Percentiles rank a stretch among this genome's conserved stretches.
Evolutionary conservation across 1,284 basidiomycete genomes (phyloP).

Genomic region (Trametes sp.): DNA sequence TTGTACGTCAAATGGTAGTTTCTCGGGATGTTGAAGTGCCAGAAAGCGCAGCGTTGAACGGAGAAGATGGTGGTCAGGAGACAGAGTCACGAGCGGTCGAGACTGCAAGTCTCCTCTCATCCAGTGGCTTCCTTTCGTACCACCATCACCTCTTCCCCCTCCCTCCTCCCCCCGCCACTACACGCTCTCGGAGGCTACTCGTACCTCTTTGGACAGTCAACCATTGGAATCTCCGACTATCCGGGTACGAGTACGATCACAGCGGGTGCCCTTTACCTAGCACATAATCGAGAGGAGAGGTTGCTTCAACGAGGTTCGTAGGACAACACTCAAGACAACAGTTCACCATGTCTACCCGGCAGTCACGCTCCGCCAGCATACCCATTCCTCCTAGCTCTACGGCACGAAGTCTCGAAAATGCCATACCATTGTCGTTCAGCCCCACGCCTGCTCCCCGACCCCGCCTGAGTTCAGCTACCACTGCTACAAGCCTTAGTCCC

Average conservation of each 20-base stretch:
- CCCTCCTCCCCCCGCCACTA: background rate
- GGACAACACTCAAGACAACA: too few species aligned
- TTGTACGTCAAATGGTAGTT: background rate
- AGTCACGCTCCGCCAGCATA: conserved; percentile 67
- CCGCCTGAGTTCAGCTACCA: conserved; percentile 20
- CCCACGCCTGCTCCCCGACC: conserved; percentile 39
- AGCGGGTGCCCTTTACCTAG: background rate
- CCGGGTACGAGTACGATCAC: too few species aligned
- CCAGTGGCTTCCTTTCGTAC: conserved; percentile 23
- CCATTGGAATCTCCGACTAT: too few species aligned
- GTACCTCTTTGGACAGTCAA: too few species aligned
- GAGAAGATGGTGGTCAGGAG: conserved; percentile 26
- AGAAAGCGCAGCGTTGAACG: background rate
- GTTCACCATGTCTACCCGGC: conserved; percentile 33
- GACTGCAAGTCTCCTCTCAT: conserved; percentile 14
- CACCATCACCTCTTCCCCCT: conserved; percentile 21
- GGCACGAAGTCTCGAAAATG: conserved; percentile 64
- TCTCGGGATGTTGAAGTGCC: background rate
- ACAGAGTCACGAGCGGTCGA: conserved; percentile 19
- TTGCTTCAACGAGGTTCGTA: background rate
- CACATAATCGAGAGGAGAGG: too few species aligned
- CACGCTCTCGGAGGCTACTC: background rate
- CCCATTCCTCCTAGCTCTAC: conserved; percentile 62
- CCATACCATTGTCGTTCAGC: conserved; percentile 65
- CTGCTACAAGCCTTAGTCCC: conserved; percentile 20